Base-by-base conservation (phyloP, 768 basidiomycete species). In the Leccinum incarnatum region DNA sequence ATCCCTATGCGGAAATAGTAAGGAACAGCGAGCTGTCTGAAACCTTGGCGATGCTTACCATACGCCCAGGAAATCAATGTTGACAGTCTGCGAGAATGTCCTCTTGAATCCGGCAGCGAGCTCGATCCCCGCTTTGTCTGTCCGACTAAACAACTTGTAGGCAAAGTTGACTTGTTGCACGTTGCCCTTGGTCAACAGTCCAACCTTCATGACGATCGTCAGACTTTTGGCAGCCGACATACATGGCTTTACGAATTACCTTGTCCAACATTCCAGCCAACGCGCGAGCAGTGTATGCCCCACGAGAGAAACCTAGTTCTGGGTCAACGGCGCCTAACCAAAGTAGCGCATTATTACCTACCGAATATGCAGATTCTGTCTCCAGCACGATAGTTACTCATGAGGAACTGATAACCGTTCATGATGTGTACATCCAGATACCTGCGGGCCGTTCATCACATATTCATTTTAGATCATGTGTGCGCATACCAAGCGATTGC, bases 291-390 rank as follows among this genome's bases (percentile, higher is more conserved):
- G 85, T 84, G 67, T 84, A 87, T 3, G 81, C 81, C 15, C 85
- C 84, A 32, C 92, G 81, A 50, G 91, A 93, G 67, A 93, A 95
- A 0, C 92, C 90, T 86, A 25, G 11, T 32, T 47, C 7, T 3
- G 29, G 25, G 45, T 76, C 5, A 75, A 58, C 25, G 21, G 5
- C 10, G 25, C 30, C 2, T 17, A 5, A 21, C 23, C 2, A 6
- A 46, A 21, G 30, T 36, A 9, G 7, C 9, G 36, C 40, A 37
- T 19, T 30, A 11, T 30, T 6, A 36, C 65, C 75, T 25, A 85
- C 87, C 89, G 57, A 91, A 90, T 21, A 91, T 71, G 65, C 85
- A 90, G 32, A 92, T 82, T 69, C 80, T 89, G 68, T 91, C 89
- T 1, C 90, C 91, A 0, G 73, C 64, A n/a, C 75, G 77, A 67